Base-by-base conservation (phyloP, 495 filamentous ascomycete genomes). In the Pyronema omphalodes region DNA sequence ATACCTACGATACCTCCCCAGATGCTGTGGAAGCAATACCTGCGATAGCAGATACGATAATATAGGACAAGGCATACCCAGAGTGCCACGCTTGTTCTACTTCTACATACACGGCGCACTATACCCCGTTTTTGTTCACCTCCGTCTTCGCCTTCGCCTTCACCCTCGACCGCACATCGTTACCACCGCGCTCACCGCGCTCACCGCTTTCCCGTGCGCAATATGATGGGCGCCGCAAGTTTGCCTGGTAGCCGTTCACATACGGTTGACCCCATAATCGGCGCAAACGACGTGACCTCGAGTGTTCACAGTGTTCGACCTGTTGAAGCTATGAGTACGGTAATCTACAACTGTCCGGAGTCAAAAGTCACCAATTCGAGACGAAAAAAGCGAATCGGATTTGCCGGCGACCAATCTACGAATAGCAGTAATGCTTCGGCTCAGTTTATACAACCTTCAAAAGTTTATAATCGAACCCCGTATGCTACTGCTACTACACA, bases 361-460 rank as follows among this genome's bases (percentile, higher is more conserved):
- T 51, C 61, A 1, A 33, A 58, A 14, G 46, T 62, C 15, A 57
- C 60, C 35, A 64, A 64, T 48, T 63, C 61, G 19, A 62, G 61
- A n/a, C 47, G 39, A 8, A 53, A 44, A 29, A 57, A 45, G 45
- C 54, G 60, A n/a, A 57, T 64, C 15, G 49, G 36, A 19, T 64
- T 64, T 57, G 60, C 56, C 9, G 57, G 44, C 23, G 39, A 51
- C 9, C 56, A 63, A 36, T 17, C 53, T 7, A 51, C 44, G 23
- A 29, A 29, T 5, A 29, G 29, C 33, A 46, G 46, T 9, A 36
- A 44, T 6, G 37, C 54, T 23, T 37, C 46, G 14, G 61, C 54
- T 6, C 60, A 57, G 46, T 62, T 62, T 18, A 58, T 62, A 6
- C 60, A 62, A 35, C 60, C 60, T n/a, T 62, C 60, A 15, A 62